Evolutionary conservation across 768 basidiomycete species (phyloP), one percentile per base, ranked within the genome.

Genomic region (Suillus subalutaceus): DNA sequence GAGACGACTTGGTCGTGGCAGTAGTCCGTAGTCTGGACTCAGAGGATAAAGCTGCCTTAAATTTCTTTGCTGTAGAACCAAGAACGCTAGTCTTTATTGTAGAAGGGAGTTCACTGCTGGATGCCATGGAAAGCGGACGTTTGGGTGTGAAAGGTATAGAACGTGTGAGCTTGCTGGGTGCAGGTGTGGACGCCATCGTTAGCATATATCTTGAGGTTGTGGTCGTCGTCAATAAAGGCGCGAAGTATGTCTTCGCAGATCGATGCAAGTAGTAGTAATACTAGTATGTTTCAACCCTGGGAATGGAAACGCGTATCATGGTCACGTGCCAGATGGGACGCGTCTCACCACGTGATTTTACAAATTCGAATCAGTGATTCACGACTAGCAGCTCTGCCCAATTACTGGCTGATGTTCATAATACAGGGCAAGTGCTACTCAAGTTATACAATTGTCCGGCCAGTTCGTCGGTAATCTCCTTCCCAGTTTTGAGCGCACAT

Each of bases 11-110:
- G 3, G 67, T 6, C 13, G 74, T 65, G 10, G 16, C 61, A 71
- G 72, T 16, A 6, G 67, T 61, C 50, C 77, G 74, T 62, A 69
- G 10, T 18, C 77, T 75, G 10, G 81, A 80, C 66, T 84, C 83
- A 8, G 76, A 68, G 2, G 89, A 89, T 18, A 91, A 75, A 0
- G 85, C 72, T 0, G 90, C 86, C 72, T 89, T 91, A 79, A 89
- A 90, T 73, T 89, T 89, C 81, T 88, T 90, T 70, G 84, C 77
- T 9, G 87, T 84, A 2, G 59, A 60, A 23, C 40, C 71, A 35
- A 79, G 75, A n/a, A 77, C 62, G 61, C 78, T 79, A 13, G 80
- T 76, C 0, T 80, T 80, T 3, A 78, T 75, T 50, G 79, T 69
- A n/a, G 76, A 78, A 23, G 80, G 63, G 0, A 82, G 68, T 44